A percentile compares a stretch with the other conserved stretches of the same genome.
Evolutionary conservation across 2,329 filamentous ascomycete species (phyloP).

Genomic region (Hypomyces perniciosus): DNA sequence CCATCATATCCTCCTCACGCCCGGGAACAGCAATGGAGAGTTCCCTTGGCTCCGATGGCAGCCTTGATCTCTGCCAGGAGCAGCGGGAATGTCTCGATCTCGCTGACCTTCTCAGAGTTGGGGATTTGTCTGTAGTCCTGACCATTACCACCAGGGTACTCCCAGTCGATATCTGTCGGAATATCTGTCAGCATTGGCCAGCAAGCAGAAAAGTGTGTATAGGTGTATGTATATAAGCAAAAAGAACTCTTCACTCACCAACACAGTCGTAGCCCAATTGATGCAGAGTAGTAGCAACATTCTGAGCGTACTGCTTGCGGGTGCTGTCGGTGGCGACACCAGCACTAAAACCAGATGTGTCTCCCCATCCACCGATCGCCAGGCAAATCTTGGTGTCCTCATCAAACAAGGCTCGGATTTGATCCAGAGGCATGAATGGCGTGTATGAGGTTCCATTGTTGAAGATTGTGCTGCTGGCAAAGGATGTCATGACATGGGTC

Average conservation of each 20-base stretch:
- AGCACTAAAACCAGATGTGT: conserved; percentile 48
- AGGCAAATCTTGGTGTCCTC: conserved; percentile 54
- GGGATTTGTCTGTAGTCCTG: conserved; percentile 59
- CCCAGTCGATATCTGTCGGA: conserved; percentile 59
- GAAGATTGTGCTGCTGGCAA: conserved; percentile 46
- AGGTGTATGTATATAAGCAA: neutral
- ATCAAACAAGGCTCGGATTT: conserved; percentile 47
- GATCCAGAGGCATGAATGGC: conserved; percentile 47
- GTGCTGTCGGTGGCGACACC: conserved; percentile 42
- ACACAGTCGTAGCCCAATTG: conserved; percentile 55
- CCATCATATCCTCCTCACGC: conserved; percentile 58
- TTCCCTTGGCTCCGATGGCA: conserved; percentile 52
- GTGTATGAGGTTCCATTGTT: conserved; percentile 38
- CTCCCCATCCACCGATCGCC: conserved; percentile 61
- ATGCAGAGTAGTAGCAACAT: conserved; percentile 49
- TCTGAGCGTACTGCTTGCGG: conserved; percentile 49
- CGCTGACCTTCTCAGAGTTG: conserved; percentile 52
- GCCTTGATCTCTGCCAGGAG: conserved; percentile 53
- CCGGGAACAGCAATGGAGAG: conserved; percentile 65
- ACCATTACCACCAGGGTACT: conserved; percentile 57
- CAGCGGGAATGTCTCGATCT: conserved; percentile 57
- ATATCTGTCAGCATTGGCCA: neutral
- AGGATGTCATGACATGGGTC: conserved; percentile 50
- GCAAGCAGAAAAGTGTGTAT: neutral
- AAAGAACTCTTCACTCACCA: conserved; percentile 30